Evolutionary conservation across 345 rosid genomes (phyloP).

Genomic region (Zanthoxylum bungeanum): DNA sequence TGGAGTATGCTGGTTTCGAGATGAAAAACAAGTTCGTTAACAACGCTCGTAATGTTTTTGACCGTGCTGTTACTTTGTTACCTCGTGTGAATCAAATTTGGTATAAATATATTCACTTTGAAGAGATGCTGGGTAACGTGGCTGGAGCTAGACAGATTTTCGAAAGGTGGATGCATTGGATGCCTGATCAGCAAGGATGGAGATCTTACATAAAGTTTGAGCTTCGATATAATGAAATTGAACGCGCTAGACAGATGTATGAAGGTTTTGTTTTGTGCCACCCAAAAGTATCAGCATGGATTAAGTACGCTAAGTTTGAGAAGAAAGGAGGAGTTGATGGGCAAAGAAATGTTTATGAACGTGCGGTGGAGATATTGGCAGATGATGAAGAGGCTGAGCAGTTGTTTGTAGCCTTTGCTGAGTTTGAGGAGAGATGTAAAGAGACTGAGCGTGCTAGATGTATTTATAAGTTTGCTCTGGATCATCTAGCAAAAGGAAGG

Average conservation of each 20-base stretch:
- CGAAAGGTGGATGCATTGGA: constrained; percentile 86
- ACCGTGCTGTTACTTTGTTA: constrained; percentile 65
- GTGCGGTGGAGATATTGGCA: constrained; percentile 65
- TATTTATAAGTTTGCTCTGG: constrained; percentile 79
- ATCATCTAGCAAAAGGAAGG: constrained; percentile 81
- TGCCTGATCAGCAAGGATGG: constrained; percentile 88
- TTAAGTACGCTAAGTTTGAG: constrained; percentile 75
- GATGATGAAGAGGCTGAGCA: constrained; percentile 84
- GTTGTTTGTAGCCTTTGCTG: constrained; percentile 80
- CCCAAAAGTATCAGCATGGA: constrained; percentile 58
- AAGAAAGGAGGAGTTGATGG: constrained; percentile 74
- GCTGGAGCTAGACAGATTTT: constrained; percentile 78
- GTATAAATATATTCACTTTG: constrained; percentile 95
- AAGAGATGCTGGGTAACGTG: constrained; percentile 73
- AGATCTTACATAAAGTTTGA: constrained; percentile 75
- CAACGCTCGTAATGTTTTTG: constrained; percentile 86
- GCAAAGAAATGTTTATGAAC: constrained; percentile 68
- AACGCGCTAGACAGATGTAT: constrained; percentile 54
- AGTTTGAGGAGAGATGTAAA: constrained; percentile 83
- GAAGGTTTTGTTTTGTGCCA: constrained; percentile 73
- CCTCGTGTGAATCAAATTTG: constrained; percentile 86
- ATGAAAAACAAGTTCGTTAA: constrained; percentile 84
- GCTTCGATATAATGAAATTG: constrained; percentile 63
- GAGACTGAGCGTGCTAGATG: constrained; percentile 69
- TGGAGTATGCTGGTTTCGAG: constrained; percentile 81